Evolutionary conservation across 2,329 filamentous ascomycete species (phyloP).

Genomic region (Triangularia verruculosa): DNA sequence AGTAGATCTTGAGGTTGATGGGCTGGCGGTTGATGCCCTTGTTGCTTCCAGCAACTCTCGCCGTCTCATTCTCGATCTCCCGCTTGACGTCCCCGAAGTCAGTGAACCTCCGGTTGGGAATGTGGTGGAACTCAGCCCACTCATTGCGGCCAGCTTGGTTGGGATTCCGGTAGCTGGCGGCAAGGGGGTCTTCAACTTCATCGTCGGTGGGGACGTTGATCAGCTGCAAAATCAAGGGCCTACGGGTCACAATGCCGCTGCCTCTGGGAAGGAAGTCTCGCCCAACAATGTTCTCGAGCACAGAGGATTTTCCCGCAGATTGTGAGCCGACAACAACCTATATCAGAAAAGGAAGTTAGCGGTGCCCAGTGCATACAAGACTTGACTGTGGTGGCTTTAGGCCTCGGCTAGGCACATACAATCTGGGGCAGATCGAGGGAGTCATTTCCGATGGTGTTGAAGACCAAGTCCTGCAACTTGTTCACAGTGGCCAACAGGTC

Average conservation of each 20-base stretch:
- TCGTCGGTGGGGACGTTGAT: conserved; percentile 90
- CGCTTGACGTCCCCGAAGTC: conserved; percentile 98
- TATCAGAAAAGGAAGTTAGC: conserved; percentile 24
- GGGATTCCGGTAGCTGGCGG: conserved; percentile 73
- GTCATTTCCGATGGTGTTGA: conserved; percentile 99
- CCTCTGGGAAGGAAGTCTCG: conserved; percentile 95
- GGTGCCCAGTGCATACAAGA: not conserved
- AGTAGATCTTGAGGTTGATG: conserved; percentile 98
- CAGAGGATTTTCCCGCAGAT: conserved; percentile 96
- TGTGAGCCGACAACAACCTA: conserved; percentile 98
- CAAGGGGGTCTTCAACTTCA: conserved; percentile 57
- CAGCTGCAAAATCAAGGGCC: conserved; percentile 92
- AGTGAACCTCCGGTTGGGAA: conserved; percentile 84
- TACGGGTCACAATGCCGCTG: conserved; percentile 91
- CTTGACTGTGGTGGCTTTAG: not conserved
- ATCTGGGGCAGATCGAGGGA: conserved; percentile 97
- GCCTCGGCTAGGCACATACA: conserved; percentile 54
- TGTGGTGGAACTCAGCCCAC: conserved; percentile 97
- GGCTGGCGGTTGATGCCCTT: conserved; percentile 97
- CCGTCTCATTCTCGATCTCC: conserved; percentile 86
- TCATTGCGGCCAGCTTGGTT: conserved; percentile 64
- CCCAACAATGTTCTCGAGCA: conserved; percentile 97
- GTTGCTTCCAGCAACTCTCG: conserved; percentile 69
- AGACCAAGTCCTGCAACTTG: conserved; percentile 96
- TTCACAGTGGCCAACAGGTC: conserved; percentile 95